phyloP scores from a whole-genome alignment of 2,329 filamentous ascomycete genomes.

The Emergomyces pasteurianus region DNA sequence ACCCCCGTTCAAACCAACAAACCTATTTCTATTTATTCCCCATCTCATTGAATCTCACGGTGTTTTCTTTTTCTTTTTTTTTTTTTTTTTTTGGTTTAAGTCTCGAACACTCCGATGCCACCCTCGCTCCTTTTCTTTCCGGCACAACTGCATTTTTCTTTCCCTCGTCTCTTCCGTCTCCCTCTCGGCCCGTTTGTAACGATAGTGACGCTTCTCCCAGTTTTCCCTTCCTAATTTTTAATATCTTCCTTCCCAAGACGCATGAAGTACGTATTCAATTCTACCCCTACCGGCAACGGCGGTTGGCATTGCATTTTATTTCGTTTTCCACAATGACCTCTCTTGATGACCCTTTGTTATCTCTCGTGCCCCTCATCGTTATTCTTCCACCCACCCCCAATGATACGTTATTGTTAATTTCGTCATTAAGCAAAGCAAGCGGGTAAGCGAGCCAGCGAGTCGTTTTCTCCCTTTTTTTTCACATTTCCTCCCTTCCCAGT shows the following conservation, averaged over 20 bases:
- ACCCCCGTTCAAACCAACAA: neutral
- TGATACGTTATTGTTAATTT: neutral
- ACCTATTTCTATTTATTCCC: neutral
- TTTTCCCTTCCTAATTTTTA: neutral
- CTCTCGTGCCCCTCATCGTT: neutral
- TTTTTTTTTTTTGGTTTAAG: neutral
- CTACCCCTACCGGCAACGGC: neutral
- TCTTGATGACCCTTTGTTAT: neutral
- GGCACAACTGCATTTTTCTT: conserved; percentile 1
- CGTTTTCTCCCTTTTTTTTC: neutral
- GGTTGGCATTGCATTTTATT: neutral
- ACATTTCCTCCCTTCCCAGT: neutral
- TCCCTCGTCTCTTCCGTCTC: neutral
- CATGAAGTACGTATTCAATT: neutral
- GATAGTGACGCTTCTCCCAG: neutral
- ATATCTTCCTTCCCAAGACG: neutral
- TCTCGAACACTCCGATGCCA: neutral
- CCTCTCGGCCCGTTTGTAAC: neutral
- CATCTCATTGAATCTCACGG: neutral
- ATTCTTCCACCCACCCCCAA: neutral
- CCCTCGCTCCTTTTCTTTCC: neutral
- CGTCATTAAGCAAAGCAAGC: neutral
- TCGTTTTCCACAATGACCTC: neutral
- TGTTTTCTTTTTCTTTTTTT: neutral
- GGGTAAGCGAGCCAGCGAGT: neutral